Base-by-base conservation (phyloP, 768 basidiomycete species). In the Cyclocybe cylindracea region DNA sequence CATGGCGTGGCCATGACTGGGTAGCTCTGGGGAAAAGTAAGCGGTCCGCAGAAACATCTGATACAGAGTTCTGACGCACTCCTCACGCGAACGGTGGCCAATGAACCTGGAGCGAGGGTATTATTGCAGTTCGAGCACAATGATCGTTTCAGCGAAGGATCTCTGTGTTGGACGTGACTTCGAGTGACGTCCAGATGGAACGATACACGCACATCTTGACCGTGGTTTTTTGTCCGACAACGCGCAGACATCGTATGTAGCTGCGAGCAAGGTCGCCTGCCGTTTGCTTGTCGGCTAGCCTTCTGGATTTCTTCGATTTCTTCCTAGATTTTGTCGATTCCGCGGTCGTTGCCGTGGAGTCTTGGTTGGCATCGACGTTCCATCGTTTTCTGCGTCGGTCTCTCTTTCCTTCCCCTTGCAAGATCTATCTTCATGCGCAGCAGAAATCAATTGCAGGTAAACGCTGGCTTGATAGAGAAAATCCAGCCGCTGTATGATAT, bases 381-480 rank as follows among this genome's bases (percentile, higher is more conserved):
- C 24, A 5, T 24, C 24, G 24, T 24, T 24, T 24, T 24, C 24
- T 24, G 24, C 5, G 24, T 24, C 24, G 5, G 24, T 5, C 24
- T 24, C 24, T 24, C 53, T 47, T 7, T 42, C 44, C 38, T n/a
- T n/a, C n/a, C n/a, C n/a, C n/a, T 54, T 51, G 14, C 14, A 8
- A 4, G 2, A 18, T 7, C 18, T 10, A 29, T 16, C 19, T 18
- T 39, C 19, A 3, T 13, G 33, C 11, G 49, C 16, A 13, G 34
- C 24, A n/a, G 46, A 38, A 8, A 78, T 66, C 9, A 70, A 71
- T 48, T 71, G 76, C 14, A 91, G 72, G 54, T 85, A 86, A 10
- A 80, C 75, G 60, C 86, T 85, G 34, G 90, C 87, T 69, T 93
- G 92, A 62, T 89, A 92, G 34, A 94, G 78, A 65, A 89, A 94